These are phyloP conservation scores for Xerocomus brunneocitrinus DNA, from an alignment of 768 basidiomycete species.

Conservation along the genomic window DNA sequence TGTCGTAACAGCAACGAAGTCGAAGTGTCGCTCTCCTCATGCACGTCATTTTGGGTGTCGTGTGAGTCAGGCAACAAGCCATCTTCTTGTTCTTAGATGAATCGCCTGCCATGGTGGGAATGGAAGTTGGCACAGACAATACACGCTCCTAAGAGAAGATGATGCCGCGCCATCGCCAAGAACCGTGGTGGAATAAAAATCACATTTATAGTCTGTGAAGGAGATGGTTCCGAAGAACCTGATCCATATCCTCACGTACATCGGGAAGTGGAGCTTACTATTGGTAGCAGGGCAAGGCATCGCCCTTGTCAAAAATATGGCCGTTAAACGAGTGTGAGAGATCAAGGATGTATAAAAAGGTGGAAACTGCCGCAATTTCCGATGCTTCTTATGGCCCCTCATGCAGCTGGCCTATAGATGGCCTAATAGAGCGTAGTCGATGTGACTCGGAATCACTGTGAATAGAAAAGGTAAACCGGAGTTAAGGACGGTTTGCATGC, in stretches of 20 bases:
- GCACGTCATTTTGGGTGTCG: not conserved
- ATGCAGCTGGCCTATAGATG: not conserved
- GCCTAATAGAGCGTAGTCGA: slow-evolving; percentile 4
- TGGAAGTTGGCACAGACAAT: slow-evolving; percentile 5
- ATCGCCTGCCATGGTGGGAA: slow-evolving; percentile 10
- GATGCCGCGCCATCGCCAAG: not conserved
- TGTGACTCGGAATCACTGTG: not conserved
- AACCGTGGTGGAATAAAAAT: not conserved
- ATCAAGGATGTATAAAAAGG: not conserved
- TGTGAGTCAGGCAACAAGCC: not conserved
- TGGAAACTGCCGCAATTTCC: not conserved
- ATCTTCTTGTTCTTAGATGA: slow-evolving; percentile 5
- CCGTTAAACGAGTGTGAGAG: not conserved
- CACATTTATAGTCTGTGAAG: not conserved
- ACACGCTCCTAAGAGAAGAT: not conserved
- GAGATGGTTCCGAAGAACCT: not conserved
- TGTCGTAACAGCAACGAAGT: not conserved
- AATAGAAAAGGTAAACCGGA: slow-evolving; percentile 8
- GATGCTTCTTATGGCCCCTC: not conserved
- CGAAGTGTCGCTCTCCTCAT: not conserved
- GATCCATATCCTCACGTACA: not conserved
- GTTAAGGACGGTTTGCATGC: slow-evolving; percentile 4
- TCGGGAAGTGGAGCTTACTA: not conserved
- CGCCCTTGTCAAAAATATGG: not conserved
- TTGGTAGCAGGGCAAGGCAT: not conserved